These are phyloP conservation scores for Dryadomyces quercivorus DNA, from an alignment of 2,329 filamentous ascomycete species.

Conservation along the genomic window DNA sequence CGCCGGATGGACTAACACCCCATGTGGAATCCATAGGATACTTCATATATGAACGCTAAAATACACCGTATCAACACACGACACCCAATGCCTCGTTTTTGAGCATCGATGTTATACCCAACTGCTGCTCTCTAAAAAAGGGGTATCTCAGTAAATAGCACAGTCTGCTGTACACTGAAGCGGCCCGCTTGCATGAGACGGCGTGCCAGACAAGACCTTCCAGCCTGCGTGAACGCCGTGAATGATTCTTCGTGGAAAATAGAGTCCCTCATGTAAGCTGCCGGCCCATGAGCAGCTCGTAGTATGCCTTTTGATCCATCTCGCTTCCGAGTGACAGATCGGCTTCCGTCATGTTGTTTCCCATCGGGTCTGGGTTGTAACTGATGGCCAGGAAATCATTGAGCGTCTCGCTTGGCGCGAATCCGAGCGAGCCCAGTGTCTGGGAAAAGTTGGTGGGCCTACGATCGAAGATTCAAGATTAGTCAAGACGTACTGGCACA, in stretches of 20 bases:
- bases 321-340: slow-evolving; percentile 20
- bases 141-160: neutral
- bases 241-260: too few species aligned
- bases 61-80: neutral
- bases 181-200: too few species aligned
- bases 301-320: slow-evolving; percentile 24
- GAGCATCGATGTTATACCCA: neutral
- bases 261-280: slow-evolving; percentile 9
- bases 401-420: slow-evolving; percentile 24
- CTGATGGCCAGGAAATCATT: slow-evolving; percentile 25
- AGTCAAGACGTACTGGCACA: too few species aligned
- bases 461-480: neutral
- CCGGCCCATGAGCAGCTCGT: slow-evolving; percentile 24
- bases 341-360: slow-evolving; percentile 14
- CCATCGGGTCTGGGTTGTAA: slow-evolving; percentile 21
- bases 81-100: too few species aligned
- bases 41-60: neutral
- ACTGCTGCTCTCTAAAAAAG: neutral
- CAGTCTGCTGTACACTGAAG: neutral
- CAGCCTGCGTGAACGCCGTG: too few species aligned
- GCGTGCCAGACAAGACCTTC: too few species aligned
- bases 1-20: neutral
- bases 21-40: neutral
- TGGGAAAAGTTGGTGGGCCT: slow-evolving; percentile 22
- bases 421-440: slow-evolving; percentile 23